These are phyloP conservation scores for Pichia nanzhaoensis DNA, from an alignment of 805 yeast species.

Conservation along the genomic window DNA sequence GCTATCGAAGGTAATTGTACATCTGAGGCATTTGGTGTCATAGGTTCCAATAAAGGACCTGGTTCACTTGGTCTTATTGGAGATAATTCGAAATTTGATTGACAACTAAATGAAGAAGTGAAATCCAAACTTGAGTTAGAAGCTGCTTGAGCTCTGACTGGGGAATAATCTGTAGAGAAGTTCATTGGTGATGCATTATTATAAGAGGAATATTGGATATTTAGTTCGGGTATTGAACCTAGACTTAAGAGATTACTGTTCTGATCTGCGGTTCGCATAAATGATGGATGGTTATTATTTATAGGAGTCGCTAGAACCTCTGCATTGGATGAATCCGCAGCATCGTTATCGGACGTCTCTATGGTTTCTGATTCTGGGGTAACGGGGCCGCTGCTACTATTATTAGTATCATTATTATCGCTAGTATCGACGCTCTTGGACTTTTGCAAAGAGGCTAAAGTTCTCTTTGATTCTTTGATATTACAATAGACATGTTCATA, in stretches of 20 bases:
- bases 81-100: conserved; percentile 55
- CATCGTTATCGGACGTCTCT: too few relatives aligned
- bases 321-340: too few relatives aligned
- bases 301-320: too few relatives aligned
- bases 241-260: background rate
- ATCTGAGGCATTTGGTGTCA: conserved; percentile 40
- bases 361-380: too few relatives aligned
- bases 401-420: background rate
- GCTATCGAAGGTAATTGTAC: conserved; percentile 16
- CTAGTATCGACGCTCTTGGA: too few relatives aligned
- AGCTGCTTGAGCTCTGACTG: conserved; percentile 19
- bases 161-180: conserved; percentile 21
- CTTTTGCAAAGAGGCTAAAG: too few relatives aligned
- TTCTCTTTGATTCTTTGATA: conserved; percentile 43
- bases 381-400: background rate
- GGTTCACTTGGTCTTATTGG: conserved; percentile 50
- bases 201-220: conserved; percentile 10
- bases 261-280: too few relatives aligned
- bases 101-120: conserved; percentile 62
- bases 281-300: too few relatives aligned
- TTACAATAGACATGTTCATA: conserved; percentile 74
- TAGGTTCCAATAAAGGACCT: conserved; percentile 60
- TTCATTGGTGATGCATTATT: conserved; percentile 16
- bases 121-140: conserved; percentile 37
- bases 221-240: conserved; percentile 10